Base-by-base conservation (phyloP, 2,329 filamentous ascomycete species). In the Aspergillus luchuensis region DNA sequence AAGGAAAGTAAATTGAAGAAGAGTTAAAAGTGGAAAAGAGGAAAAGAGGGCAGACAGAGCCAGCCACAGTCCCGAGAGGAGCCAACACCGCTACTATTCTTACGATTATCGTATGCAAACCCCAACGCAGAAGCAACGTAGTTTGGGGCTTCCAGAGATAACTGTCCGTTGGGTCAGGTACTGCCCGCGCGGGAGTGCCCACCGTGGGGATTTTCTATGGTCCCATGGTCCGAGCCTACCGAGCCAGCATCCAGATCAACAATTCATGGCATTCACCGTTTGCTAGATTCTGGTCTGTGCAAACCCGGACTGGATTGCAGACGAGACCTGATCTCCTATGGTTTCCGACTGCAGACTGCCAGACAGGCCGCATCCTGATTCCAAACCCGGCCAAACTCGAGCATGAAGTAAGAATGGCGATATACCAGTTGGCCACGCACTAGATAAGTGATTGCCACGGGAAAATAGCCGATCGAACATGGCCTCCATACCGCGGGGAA, bases 261-360 rank as follows among this genome's bases (percentile, higher is more conserved):
- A 33, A 19, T 33, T 23, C 25, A 28, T 19, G 23, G 11, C 28
- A 25, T 56, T 36, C 39, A 38, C 25, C 61, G 63, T 65, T 64
- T 62, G 65, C 56, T 66, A 55, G 50, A 8, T 41, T 30, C 54
- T 57, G 65, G 65, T 65, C 68, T 68, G 67, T 69, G 66, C 69
- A 54, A 68, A 62, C 66, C 68, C 52, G 59, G 66, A 51, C 60
- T 52, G 48, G 23, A 56, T 52, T 70, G 67, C 66, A 70, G 57
- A 57, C 36, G 25, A 45, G 23, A n/a, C 39, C 41, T 56, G 19
- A 47, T 33, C 41, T 33, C 6, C 23, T 33, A 55, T 21, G 39
- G 30, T 43, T 36, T 21, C 33, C 43, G 25, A 45, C 39, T 56
- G 53, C 53, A 47, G 53, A 36, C 33, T 36, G 33, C 33, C 11